Evolutionary conservation across 495 filamentous ascomycete genomes (phyloP).

Genomic region (Cryomyces minteri): DNA sequence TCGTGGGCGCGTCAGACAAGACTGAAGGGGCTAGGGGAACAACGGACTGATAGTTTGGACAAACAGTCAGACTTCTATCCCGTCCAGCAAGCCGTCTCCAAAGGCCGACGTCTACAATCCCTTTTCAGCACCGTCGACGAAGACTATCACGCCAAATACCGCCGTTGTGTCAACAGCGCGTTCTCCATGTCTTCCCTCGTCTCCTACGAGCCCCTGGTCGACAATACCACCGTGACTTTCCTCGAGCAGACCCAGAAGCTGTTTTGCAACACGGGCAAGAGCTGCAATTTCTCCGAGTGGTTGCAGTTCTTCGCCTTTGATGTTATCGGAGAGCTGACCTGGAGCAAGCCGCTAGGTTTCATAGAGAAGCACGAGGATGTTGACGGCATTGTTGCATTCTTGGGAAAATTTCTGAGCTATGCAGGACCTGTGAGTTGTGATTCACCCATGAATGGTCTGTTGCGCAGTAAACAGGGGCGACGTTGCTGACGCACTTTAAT

Average conservation of each 20-base stretch:
- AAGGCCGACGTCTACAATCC: conserved; percentile 44
- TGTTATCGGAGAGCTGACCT: conserved; percentile 37
- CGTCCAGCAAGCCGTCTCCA: conserved; percentile 45
- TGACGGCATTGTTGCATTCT: conserved; percentile 21
- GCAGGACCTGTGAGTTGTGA: conserved; percentile 18
- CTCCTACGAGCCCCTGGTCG: conserved; percentile 57
- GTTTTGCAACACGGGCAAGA: conserved; percentile 30
- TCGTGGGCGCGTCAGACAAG: conserved; percentile 8
- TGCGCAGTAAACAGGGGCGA: neutral
- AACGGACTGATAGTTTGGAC: conserved; percentile 37
- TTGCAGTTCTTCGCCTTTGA: conserved; percentile 69
- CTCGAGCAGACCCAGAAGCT: conserved; percentile 39
- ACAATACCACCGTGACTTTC: conserved; percentile 43
- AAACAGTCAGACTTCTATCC: conserved; percentile 52
- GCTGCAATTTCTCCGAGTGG: conserved; percentile 54
- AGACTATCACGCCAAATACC: conserved; percentile 51
- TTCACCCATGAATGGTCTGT: neutral
- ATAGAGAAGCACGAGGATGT: conserved; percentile 22
- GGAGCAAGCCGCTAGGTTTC: conserved; percentile 22
- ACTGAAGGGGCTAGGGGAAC: too few relatives aligned
- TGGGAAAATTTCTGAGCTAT: conserved; percentile 27
- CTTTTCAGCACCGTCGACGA: conserved; percentile 68
- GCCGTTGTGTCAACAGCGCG: conserved; percentile 48
- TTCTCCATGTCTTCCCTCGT: conserved; percentile 58
- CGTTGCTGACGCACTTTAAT: conserved; percentile 12